phyloP scores from a whole-genome alignment of 2,329 filamentous ascomycete species.

The Ascosphaera apis region DNA sequence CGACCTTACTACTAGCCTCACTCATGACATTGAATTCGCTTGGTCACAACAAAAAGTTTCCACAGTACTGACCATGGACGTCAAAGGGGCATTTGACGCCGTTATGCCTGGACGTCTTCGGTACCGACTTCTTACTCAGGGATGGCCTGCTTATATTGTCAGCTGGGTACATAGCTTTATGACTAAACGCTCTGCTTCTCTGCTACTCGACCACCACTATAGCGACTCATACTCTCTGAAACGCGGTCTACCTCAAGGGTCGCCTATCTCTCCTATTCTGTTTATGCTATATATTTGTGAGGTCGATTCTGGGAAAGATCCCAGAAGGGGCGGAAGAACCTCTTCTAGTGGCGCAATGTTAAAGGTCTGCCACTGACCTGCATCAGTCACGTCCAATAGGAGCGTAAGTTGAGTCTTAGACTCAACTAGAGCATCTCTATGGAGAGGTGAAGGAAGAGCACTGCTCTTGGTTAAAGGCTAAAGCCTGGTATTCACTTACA shows the following conservation, averaged over 20 bases:
- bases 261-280: constrained; percentile 1
- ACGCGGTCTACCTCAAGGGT: constrained; percentile 1
- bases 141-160: too few relatives aligned
- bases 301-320: too few relatives aligned
- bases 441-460: too few relatives aligned
- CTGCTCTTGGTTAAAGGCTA: too few relatives aligned
- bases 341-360: too few relatives aligned
- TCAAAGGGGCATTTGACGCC: constrained; percentile 3
- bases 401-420: too few relatives aligned
- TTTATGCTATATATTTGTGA: constrained; percentile 2
- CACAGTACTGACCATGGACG: constrained; percentile 3
- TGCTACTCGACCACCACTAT: neutral
- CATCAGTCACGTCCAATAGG: too few relatives aligned
- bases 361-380: too few relatives aligned
- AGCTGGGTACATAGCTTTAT: constrained; percentile 2
- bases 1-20: constrained; percentile 1
- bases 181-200: neutral
- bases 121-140: constrained; percentile 1
- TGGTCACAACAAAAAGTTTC: constrained; percentile 1
- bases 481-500: too few relatives aligned
- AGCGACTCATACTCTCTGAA: neutral
- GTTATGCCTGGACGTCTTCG: constrained; percentile 2
- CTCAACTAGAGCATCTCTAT: too few relatives aligned
- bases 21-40: constrained; percentile 1
- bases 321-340: too few relatives aligned